phyloP scores from a whole-genome alignment of 2,329 filamentous ascomycete genomes.

The Penicillium sp. region DNA sequence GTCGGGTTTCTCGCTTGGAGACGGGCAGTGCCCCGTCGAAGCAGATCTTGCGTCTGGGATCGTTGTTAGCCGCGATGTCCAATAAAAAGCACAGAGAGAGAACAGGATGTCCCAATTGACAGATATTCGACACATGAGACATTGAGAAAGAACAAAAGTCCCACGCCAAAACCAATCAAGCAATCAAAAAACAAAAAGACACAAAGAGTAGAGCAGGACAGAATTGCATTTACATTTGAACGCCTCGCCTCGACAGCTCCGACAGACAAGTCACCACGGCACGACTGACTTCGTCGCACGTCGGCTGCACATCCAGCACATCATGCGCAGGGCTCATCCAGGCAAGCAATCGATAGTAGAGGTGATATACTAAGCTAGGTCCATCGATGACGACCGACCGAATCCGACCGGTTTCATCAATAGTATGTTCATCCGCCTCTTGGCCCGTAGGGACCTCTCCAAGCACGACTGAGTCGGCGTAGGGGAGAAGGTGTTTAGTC shows the following conservation, averaged over 20 bases:
- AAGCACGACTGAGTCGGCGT: slow-evolving; percentile 23
- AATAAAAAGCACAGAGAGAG: neutral
- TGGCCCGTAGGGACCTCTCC: neutral
- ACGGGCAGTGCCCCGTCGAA: slow-evolving; percentile 79
- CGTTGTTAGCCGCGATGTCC: neutral
- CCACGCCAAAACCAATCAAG: too few species aligned
- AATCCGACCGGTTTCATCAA: slow-evolving; percentile 12
- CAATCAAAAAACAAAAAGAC: too few species aligned
- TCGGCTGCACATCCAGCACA: slow-evolving; percentile 50
- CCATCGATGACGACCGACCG: slow-evolving; percentile 61
- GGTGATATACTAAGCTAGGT: slow-evolving; percentile 68
- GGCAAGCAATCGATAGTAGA: slow-evolving; percentile 54
- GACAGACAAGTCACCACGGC: slow-evolving; percentile 59
- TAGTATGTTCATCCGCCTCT: slow-evolving; percentile 2
- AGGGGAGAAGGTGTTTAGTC: slow-evolving; percentile 28
- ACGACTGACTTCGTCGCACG: slow-evolving; percentile 58
- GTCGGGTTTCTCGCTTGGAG: slow-evolving; percentile 58
- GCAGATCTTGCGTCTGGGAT: slow-evolving; percentile 60
- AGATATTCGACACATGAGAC: too few species aligned
- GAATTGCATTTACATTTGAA: slow-evolving; percentile 52
- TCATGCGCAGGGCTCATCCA: slow-evolving; percentile 36
- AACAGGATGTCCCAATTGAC: too few species aligned
- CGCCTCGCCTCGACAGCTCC: slow-evolving; percentile 48
- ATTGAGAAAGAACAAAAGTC: neutral
- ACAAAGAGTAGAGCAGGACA: too few species aligned